Base-by-base conservation (phyloP, 495 filamentous ascomycete species). In the Geopyxis carbonaria region DNA sequence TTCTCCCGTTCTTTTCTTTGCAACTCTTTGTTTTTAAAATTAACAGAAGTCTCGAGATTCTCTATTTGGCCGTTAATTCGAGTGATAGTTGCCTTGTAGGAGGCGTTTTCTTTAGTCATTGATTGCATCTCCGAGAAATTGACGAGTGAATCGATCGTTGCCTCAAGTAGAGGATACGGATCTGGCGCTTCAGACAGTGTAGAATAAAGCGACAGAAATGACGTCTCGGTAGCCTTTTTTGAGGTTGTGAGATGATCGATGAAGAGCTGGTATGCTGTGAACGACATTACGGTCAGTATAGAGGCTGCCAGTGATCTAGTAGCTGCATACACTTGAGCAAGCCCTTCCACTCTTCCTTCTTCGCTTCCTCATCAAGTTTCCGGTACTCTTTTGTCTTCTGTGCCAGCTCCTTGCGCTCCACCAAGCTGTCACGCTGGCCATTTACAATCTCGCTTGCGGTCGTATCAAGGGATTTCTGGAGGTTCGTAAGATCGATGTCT, bases 381-480 rank as follows among this genome's bases (percentile, higher is more conserved):
- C 84, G 65, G 50, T 93, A 99, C 57, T 95, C 89, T 56, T 95
- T 99, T 2, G 89, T 99, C 64, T 93, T 95, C 59, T 93, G 86
- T 11, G 89, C 89, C 13, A 99, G 68, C 38, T 99, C 89, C 53
- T 99, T 99, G 32, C 89, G 72, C 55, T 94, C 86, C 10, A 93
- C 75, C 7, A 93, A 75, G 14, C 85, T 75, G 59, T 94, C 91
- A 46, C 84, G 73, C 54, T 99, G 89, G 52, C 83, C 78, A 28
- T 78, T 64, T 29, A 95, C 82, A 33, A 99, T 84, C 50, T 99
- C 91, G 2, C 83, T 84, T 4, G 89, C 86, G 8, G 81, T 82
- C 45, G 76, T 73, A 59, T 99, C 89, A 36, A 99, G 73, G 47
- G 74, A 82, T 25, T 84, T 80, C 46, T 93, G 72, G 31, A 93